Evolutionary conservation across 352 stramenopile genomes (phyloP), one percentile per base, ranked within the genome.

Genomic region (Thraustochytrium striatum): DNA sequence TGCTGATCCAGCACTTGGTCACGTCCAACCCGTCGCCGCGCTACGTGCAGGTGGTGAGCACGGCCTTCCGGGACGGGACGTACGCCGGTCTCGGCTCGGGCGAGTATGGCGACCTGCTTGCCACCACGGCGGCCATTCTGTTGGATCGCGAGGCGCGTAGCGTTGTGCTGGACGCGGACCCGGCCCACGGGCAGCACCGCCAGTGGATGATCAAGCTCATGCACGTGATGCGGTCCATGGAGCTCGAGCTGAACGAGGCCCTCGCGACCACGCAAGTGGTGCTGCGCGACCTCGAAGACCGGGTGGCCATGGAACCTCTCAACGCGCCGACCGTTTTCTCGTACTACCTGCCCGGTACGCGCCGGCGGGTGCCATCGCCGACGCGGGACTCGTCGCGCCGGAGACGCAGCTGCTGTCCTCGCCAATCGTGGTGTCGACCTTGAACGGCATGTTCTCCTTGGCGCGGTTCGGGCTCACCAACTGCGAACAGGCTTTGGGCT

Each of bases 361-460:
- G 33, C 57, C 70, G 44, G n/a, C n/a, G 1, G 85, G 85, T 9
- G 75, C 81, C 32, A 80, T 85, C 0, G n/a, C 80, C 0, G 69
- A 78, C 41, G 81, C 79, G 52, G 61, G 58, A 16, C 57, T 88
- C 2, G 69, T 87, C 39, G 65, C 72, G 2, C 87, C 87, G 35
- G 85, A 90, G 69, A 57, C 62, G 52, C 83, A 86, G 81, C n/a
- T 90, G 19, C 41, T 87, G 11, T 84, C 72, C 38, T 84, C 86
- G 79, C 85, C 87, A 16, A 82, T 82, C 59, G 39, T 88, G 13
- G 57, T 90, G 21, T 62, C 75, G 19, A 57, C 86, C n/a, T 55
- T 88, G n/a, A 90, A 90, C 75, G 87, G 85, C 8, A 82, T 91
- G 61, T 78, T 79, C 19, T 79, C 43, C n/a, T 55, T 88, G 19